Base-by-base conservation (phyloP, 768 basidiomycete species). In the Phaeolepiota aurea region DNA sequence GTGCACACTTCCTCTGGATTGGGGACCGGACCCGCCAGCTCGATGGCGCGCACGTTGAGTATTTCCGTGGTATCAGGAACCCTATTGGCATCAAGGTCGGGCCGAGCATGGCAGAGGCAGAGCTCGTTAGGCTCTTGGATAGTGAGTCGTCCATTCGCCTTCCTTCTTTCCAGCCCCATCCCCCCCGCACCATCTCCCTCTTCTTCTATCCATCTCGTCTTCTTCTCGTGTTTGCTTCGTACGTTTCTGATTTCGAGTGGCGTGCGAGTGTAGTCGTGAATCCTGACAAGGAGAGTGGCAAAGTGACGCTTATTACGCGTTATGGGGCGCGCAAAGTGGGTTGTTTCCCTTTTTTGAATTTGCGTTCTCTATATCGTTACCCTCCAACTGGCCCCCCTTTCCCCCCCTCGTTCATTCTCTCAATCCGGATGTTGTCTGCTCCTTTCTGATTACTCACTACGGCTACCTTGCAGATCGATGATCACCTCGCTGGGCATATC, bases 21-120 rank as follows among this genome's bases (percentile, higher is more conserved):
- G 94, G 94, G 0, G 96, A 99, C 62, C 78, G 94, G 38, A 99
- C 94, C 3, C 69, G 94, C 30, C 89, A 94, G 60, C 67, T 98
- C 0, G 76, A 79, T 34, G 91, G 92, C 4, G 96, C 92, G 3
- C 96, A 99, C 56, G 82, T 97, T 21, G 94, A 98, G 64, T 92
- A 92, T 59, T 93, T 93, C 64, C 70, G 87, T 42, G 90, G 91
- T 4, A 84, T 96, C 40, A 70, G 88, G 37, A 94, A 96, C 56
- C 91, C 91, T 1, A 88, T 96, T 44, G 96, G 96, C 2, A 77
- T 97, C 66, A 99, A 99, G 58, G 88, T 94, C 4, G 96, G 96
- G 2, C 93, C 96, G 18, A 79, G 77, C 31, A 86, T 98, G 85
- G 64, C 65, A 28, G 57, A 65, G 4, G 85, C 78, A 3, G 96